Evolutionary conservation across 208 protist species (phyloP).

Genomic region (Crithidia fasciculata): DNA sequence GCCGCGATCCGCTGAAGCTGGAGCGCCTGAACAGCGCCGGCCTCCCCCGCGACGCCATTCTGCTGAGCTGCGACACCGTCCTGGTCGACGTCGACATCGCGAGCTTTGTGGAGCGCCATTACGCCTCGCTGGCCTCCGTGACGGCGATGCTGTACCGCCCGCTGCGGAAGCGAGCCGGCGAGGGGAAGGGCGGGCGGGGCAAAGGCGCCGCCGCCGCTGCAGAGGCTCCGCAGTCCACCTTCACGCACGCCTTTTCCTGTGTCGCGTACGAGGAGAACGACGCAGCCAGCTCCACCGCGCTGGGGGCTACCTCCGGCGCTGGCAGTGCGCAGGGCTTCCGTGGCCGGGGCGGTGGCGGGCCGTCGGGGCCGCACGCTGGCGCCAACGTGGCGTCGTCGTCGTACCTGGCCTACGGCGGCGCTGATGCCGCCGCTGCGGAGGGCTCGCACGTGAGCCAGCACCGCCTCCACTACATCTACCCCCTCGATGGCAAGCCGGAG

Average conservation of each 20-base stretch:
- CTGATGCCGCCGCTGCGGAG: background rate
- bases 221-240: constrained; percentile 25
- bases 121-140: constrained; percentile 70
- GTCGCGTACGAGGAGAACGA: constrained; percentile 71
- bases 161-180: constrained; percentile 24
- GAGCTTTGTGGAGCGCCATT: constrained; percentile 77
- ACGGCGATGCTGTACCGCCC: constrained; percentile 77
- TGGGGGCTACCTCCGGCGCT: constrained; percentile 5
- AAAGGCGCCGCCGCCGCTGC: constrained; percentile 13
- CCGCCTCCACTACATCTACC: constrained; percentile 73
- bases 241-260: constrained; percentile 58
- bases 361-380: background rate
- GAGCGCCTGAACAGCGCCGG: constrained; percentile 46
- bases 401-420: background rate
- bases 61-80: constrained; percentile 85
- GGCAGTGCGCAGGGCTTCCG: background rate
- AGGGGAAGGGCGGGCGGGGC: constrained; percentile 16
- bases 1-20: constrained; percentile 42
- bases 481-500: constrained; percentile 53
- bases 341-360: background rate
- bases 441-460: constrained; percentile 35
- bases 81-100: constrained; percentile 76
- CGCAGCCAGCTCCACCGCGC: constrained; percentile 4
- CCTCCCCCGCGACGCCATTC: constrained; percentile 65
- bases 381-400: constrained; percentile 3